Conservation (phyloP, 345 rosid genomes). For the Dovyalis caffra region DNA sequence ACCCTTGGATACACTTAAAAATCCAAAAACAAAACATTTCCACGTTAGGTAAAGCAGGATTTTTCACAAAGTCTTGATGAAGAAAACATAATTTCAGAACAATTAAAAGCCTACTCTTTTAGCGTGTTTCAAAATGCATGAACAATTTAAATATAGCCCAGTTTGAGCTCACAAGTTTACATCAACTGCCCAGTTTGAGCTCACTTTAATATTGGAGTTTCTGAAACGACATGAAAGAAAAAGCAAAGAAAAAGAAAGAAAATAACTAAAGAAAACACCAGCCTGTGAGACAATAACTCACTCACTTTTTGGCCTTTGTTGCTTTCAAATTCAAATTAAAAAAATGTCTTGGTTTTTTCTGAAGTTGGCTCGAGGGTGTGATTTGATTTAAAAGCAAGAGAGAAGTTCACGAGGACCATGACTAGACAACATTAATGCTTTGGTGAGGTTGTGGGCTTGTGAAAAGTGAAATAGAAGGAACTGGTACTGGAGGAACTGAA, state of each 20-base stretch:
- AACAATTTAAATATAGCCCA: too few relatives aligned
- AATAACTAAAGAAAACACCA: neutral
- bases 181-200: too few relatives aligned
- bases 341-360: neutral
- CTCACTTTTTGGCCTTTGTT: neutral
- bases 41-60: too few relatives aligned
- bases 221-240: neutral
- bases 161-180: too few relatives aligned
- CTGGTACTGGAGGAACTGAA: conserved; percentile 8
- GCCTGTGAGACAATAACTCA: neutral
- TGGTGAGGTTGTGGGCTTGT: neutral
- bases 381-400: neutral
- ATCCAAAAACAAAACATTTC: conserved; percentile 2
- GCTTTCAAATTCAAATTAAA: conserved; percentile 14
- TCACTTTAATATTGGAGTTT: too few relatives aligned
- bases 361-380: too few relatives aligned
- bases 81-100: neutral
- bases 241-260: neutral
- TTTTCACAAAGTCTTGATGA: neutral
- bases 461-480: conserved; percentile 9
- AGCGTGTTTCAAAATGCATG: too few relatives aligned
- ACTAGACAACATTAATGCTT: neutral
- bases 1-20: conserved; percentile 38
- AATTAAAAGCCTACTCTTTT: too few relatives aligned
- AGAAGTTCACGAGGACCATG: neutral